Evolutionary conservation across 345 rosid species (phyloP), one percentile per base, ranked within the genome.

Genomic region (Ceriops zippeliana): DNA sequence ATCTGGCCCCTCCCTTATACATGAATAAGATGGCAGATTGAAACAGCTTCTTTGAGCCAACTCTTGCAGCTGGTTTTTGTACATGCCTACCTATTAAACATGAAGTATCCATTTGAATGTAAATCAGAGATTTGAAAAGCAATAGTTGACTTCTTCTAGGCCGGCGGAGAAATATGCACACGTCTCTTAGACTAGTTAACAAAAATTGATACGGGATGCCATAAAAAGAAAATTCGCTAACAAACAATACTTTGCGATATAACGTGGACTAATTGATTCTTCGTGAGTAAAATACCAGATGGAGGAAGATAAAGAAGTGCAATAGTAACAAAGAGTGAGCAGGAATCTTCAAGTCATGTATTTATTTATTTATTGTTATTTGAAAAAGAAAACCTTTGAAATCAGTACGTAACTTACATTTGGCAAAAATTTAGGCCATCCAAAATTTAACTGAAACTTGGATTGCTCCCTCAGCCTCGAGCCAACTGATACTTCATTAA

Each of bases 11-110:
- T 90, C 89, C 60, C 96, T 83, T 70, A 83, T 83, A 69, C 93
- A 88, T 17, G 91, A 85, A 83, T 90, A 90, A 73, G 96, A 83
- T 42, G 93, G 96, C 70, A 90, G 75, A 75, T 79, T 86, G 79
- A 88, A 88, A 75, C 96, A 90, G 75, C 96, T 90, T 83, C 93
- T 81, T 70, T 90, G 92, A 62, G 92, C 92, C 72, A 90, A 78
- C 79, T 90, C 96, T 83, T 88, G 90, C 70, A 88, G 80, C 76
- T 90, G 96, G 75, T 88, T 90, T 85, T 90, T 90, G 69, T 83
- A 86, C 93, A 90, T 88, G 27, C 62, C 80, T 79, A 62, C 70
- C 66, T 19, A 57, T 17, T 42, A 15, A 2, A 42, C 49, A 11
- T 15, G 49, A 42, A 42, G 49, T 22, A 58, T 30, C 54, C 0